phyloP scores from a whole-genome alignment of 352 stramenopile genomes.

The Phytophthora lateralis region DNA sequence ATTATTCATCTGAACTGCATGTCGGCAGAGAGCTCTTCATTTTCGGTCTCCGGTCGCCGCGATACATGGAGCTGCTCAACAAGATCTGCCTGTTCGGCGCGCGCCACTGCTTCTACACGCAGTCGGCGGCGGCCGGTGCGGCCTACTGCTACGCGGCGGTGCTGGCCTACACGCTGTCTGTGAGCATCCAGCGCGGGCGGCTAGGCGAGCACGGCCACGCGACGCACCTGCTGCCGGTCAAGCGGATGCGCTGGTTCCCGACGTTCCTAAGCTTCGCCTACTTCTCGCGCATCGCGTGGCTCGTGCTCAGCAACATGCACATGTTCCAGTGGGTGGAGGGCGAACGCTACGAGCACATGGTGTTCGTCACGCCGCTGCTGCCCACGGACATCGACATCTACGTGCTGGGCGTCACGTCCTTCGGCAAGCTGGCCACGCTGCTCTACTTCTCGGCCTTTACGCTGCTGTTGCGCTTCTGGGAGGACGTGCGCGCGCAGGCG shows the following conservation, averaged over 20 bases:
- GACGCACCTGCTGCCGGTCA: conserved; percentile 79
- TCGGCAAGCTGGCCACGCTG: conserved; percentile 77
- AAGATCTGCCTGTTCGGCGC: conserved; percentile 79
- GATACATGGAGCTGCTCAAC: conserved; percentile 45
- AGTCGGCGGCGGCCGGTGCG: conserved; percentile 62
- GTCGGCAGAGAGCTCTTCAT: not conserved
- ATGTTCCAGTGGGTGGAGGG: conserved; percentile 83
- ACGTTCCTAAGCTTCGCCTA: conserved; percentile 81
- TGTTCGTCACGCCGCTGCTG: conserved; percentile 70
- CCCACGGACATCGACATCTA: conserved; percentile 85
- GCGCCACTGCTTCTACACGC: conserved; percentile 81
- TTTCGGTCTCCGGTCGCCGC: not conserved
- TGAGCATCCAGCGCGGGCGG: conserved; percentile 72
- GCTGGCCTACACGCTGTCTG: conserved; percentile 73
- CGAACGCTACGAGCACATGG: conserved; percentile 70
- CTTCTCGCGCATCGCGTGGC: conserved; percentile 73
- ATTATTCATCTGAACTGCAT: no score
- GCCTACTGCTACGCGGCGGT: conserved; percentile 72
- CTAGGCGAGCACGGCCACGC: conserved; percentile 82
- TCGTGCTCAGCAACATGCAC: conserved; percentile 80
- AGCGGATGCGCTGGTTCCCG: conserved; percentile 85
- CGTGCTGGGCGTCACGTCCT: conserved; percentile 77
- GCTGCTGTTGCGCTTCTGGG: conserved; percentile 80
- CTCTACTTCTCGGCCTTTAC: conserved; percentile 86
- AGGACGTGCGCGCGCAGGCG: conserved; percentile 70